These are phyloP conservation scores for Penicillium hesseltinei DNA, from an alignment of 2,329 filamentous ascomycete genomes.

Conservation along the genomic window DNA sequence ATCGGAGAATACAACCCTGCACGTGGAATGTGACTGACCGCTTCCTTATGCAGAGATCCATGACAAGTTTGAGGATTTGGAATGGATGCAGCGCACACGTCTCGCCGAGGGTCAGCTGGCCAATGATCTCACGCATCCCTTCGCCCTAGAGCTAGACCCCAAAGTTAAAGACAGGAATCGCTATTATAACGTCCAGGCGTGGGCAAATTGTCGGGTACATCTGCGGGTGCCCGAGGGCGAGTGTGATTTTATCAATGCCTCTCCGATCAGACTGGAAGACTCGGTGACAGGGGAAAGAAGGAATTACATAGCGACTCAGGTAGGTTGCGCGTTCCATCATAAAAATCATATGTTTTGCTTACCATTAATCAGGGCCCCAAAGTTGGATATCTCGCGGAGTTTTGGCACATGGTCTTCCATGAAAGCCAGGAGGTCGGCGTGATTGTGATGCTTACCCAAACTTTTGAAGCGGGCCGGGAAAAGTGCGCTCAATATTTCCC, in stretches of 20 bases:
- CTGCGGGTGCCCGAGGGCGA: slow-evolving; percentile 72
- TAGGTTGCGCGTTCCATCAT: slow-evolving; percentile 27
- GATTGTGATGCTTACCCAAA: slow-evolving; percentile 92
- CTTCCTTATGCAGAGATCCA: slow-evolving; percentile 50
- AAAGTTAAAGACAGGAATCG: slow-evolving; percentile 68
- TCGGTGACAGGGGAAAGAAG: slow-evolving; percentile 46
- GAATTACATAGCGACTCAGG: slow-evolving; percentile 86
- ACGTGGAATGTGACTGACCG: slow-evolving; percentile 21
- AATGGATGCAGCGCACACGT: slow-evolving; percentile 59
- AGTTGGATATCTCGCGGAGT: slow-evolving; percentile 68
- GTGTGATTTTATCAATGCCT: slow-evolving; percentile 81
- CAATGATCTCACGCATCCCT: slow-evolving; percentile 52
- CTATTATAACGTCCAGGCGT: slow-evolving; percentile 87
- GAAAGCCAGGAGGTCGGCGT: slow-evolving; percentile 73
- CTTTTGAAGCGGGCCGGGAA: slow-evolving; percentile 70
- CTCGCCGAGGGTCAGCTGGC: slow-evolving; percentile 47
- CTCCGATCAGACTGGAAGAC: slow-evolving; percentile 61
- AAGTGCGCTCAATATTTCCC: slow-evolving; percentile 94
- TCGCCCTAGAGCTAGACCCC: slow-evolving; percentile 58
- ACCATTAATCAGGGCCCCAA: slow-evolving; percentile 66
- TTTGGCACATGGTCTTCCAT: slow-evolving; percentile 95
- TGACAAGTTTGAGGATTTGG: slow-evolving; percentile 60
- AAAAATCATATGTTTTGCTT: neutral
- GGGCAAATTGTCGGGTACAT: slow-evolving; percentile 79
- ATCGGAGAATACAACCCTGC: slow-evolving; percentile 19